Base-by-base conservation (phyloP, 768 basidiomycete genomes). In the Gloeostereum incarnatum region DNA sequence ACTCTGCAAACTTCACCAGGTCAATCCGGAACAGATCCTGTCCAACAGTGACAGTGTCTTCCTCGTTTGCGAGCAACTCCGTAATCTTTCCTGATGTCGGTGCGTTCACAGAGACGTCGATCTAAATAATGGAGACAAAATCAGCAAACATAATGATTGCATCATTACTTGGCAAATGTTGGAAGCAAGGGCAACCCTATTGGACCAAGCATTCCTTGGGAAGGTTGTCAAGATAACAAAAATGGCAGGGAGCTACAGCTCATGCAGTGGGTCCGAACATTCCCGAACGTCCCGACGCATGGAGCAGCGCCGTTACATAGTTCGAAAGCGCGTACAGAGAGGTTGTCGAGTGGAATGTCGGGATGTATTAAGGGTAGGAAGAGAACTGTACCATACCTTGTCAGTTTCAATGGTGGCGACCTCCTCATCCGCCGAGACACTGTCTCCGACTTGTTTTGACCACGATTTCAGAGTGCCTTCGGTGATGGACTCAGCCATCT, bases 371-470 rank as follows among this genome's bases (percentile, higher is more conserved):
- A n/a, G n/a, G n/a, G n/a, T n/a, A n/a, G n/a, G n/a, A n/a, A n/a
- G n/a, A n/a, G n/a, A n/a, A n/a, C n/a, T n/a, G n/a, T n/a, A 34
- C n/a, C n/a, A n/a, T 17, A 89, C 94, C 83, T 98, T 97, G 71
- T 99, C 94, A 6, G 94, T 99, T 66, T 98, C 94, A 47, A 98
- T 97, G 31, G 91, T 94, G 11, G 91, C 94, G 30, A 99, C 72
- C 65, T 99, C 94, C 63, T 98, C 94, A 56, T 98, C 94, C 20
- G 69, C 81, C 55, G 81, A 75, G 40, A 98, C 92, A 41, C 66
- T 72, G 56, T 99, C 94, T 10, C 94, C 94, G 36, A 86, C 80
- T 61, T 93, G 76, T 66, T 97, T 97, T 49, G 75, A 69, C 90
- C 91, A 99, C 19, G 85, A 70, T 65, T 92, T 96, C 36, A 99